Evolutionary conservation across 345 rosid genomes (phyloP), one percentile per base, ranked within the genome.

Genomic region (Salix viminalis): DNA sequence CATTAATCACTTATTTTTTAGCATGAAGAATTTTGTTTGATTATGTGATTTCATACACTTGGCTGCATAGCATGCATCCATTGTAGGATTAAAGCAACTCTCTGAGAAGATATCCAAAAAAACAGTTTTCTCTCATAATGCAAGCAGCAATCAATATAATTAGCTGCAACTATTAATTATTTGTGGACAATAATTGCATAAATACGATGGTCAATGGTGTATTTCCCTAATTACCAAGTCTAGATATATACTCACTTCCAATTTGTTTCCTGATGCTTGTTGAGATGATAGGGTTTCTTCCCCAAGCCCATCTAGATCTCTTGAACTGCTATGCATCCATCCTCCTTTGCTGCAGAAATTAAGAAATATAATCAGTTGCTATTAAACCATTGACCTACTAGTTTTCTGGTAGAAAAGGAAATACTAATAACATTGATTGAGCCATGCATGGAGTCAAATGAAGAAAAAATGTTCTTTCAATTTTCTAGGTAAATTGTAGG

Each of bases 261-360:
- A 36, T n/a, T 71, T 69, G 7, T 71, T 70, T 66, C 70, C 78
- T 15, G 80, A 41, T 34, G 50, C 23, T 21, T 67, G 75, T 28
- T 67, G 74, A 58, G 68, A 19, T 60, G 74, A 44, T 69, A 70
- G 60, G 42, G 12, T 41, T 70, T 76, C 69, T 70, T 9, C 48
- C 34, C 65, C 67, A 14, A 50, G 21, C 15, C 42, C 72, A 39
- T 72, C 66, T 7, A 72, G 65, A 54, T 72, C 75, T 41, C 75
- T 72, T 72, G 67, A 34, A 7, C 72, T 66, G 19, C 16, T 58
- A 8, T 74, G 77, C 19, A 60, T 8, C 79, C 84, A 74, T 48
- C 67, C 82, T 52, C 84, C 88, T 79, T 65, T 76, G 50, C 85
- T 75, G 78, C 73, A 77, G 67, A 16, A 37, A 32, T 58, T n/a